Evolutionary conservation across 495 filamentous ascomycete genomes (phyloP).

Genomic region (Trichoderma erinaceum): DNA sequence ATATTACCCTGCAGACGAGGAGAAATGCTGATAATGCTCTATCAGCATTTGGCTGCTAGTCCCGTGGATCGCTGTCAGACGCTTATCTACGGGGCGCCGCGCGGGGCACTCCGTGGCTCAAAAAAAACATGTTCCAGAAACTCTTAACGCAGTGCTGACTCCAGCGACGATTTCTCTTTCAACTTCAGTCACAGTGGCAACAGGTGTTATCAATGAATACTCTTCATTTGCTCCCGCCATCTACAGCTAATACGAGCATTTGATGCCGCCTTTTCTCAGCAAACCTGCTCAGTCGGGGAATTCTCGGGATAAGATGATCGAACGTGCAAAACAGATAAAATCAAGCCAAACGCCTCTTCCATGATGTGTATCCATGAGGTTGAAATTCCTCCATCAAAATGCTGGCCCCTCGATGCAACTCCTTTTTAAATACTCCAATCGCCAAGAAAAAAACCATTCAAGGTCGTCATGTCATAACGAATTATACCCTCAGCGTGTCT

Average conservation of each 20-base stretch:
- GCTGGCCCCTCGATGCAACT: conserved; percentile 12
- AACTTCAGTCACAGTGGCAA: background rate
- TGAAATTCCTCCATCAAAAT: background rate
- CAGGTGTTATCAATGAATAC: background rate
- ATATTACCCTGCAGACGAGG: background rate
- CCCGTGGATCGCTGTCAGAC: background rate
- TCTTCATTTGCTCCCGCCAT: background rate
- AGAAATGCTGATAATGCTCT: background rate
- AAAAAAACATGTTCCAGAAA: background rate
- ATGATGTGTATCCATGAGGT: conserved; percentile 7
- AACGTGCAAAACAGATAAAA: background rate
- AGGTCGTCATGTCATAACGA: conserved; percentile 9
- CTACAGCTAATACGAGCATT: background rate
- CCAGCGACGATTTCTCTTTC: background rate
- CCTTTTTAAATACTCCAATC: conserved; percentile 6
- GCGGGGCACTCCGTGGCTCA: conserved; percentile 3
- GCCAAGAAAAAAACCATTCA: background rate
- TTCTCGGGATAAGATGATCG: background rate
- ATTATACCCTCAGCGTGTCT: background rate
- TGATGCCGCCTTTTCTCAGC: background rate
- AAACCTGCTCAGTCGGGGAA: background rate
- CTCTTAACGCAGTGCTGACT: background rate
- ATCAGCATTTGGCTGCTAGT: background rate
- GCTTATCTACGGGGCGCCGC: conserved; percentile 2
- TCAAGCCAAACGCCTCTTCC: background rate